A percentile compares a stretch with the other conserved stretches of the same genome.
Conservation (phyloP, 495 filamentous ascomycete genomes). For the Trichoderma orchidacearum region DNA sequence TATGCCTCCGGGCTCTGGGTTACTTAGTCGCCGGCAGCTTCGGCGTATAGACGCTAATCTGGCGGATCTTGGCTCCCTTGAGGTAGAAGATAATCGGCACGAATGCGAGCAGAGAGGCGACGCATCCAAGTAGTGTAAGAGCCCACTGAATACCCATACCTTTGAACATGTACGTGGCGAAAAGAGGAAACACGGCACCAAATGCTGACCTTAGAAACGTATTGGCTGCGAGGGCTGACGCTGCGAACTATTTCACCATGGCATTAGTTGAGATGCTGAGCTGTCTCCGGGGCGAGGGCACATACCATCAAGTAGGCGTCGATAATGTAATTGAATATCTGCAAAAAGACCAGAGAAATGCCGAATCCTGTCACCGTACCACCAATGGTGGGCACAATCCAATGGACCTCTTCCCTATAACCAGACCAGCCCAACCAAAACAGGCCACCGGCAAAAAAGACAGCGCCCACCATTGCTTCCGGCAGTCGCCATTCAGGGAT, state of each 20-base stretch:
- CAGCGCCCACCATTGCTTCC: constrained; percentile 42
- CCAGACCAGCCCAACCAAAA: constrained; percentile 58
- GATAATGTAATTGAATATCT: constrained; percentile 50
- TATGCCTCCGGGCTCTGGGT: too few species aligned
- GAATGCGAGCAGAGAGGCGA: neutral
- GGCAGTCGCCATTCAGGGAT: constrained; percentile 45
- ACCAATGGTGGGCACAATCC: constrained; percentile 38
- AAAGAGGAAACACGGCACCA: neutral
- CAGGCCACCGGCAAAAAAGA: constrained; percentile 43
- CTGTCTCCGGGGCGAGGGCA: neutral
- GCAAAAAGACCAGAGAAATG: constrained; percentile 43
- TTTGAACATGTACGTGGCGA: neutral
- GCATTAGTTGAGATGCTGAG: neutral
- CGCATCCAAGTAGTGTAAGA: neutral
- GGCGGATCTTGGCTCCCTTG: neutral
- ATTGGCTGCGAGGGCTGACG: neutral
- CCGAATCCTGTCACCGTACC: constrained; percentile 39
- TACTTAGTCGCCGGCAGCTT: neutral
- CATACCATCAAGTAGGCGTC: constrained; percentile 39
- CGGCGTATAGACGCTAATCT: neutral
- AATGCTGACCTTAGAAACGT: neutral
- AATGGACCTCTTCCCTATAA: constrained; percentile 19
- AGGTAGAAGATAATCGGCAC: neutral
- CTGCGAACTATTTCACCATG: neutral
- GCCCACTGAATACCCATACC: neutral